Evolutionary conservation across 805 yeast genomes (phyloP), one percentile per base, ranked within the genome.

Genomic region (Wilhelminamyces savonicus): DNA sequence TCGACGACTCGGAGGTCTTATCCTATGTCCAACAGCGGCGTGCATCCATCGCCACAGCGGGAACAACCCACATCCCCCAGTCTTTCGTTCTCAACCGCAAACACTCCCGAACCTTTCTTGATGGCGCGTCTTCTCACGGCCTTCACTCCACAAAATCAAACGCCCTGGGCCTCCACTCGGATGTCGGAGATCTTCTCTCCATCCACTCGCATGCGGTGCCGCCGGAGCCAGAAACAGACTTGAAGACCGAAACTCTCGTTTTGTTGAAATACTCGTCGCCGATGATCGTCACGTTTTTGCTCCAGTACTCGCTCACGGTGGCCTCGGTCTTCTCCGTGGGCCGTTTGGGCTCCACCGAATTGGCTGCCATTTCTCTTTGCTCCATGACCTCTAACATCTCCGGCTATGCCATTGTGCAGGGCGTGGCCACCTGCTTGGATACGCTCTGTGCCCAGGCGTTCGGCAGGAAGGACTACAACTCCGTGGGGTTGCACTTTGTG

Each of bases 251-350:
- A 48, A 36, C 61, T 8, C 50, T 43, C 28, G 60, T 57, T 10
- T 45, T 74, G 28, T 20, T 56, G 13, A 41, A 47, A 23, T 69
- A 65, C 34, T 71, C 79, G 1, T 35, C 66, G 7, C 90, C 90
- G 0, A 54, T 82, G 42, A 64, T 79, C 13, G 56, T 78, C 29
- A 81, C 90, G 0, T 82, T 82, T 42, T 48, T 82, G 16, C 54
- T 82, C 35, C 87, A 82, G 48, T 77, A 79, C 49, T 80, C 87
- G 0, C 60, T 82, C 27, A 78, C 85, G 3, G 78, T 82, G 29
- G 85, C 87, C 11, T 78, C 85, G 1, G 82, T 82, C 20, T 81
- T 82, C 49, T 76, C 82, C 3, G 88, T 81, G 18, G 87, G 90
- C 7, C 74, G 78, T 40, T 64, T 82, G 30, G 88, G 90, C 3